A percentile compares a stretch with the other conserved stretches of the same genome.
Conservation (phyloP, 2,329 filamentous ascomycete species). For the Colletotrichum sp. region DNA sequence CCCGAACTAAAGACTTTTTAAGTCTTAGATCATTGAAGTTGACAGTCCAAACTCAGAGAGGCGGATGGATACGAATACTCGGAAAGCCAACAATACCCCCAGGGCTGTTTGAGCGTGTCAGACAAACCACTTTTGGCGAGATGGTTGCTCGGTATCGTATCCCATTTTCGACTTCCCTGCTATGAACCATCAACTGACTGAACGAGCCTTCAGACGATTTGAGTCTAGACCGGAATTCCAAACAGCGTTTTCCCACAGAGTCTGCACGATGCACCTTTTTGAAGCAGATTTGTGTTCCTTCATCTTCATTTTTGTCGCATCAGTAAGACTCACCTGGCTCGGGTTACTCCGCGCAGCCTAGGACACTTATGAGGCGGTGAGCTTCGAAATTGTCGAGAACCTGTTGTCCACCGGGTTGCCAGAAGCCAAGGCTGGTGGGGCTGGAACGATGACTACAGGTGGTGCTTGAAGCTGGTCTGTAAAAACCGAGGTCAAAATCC, state of each 20-base stretch:
- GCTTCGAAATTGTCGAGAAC: background rate
- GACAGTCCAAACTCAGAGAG: background rate
- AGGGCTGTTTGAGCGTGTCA: no score
- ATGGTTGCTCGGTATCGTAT: background rate
- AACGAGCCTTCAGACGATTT: background rate
- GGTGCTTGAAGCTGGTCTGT: rapidly evolving
- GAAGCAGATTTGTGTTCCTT: background rate
- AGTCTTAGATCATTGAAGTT: background rate
- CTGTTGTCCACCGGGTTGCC: no score
- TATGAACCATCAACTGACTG: no score
- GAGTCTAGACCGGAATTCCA: background rate
- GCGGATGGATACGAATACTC: background rate
- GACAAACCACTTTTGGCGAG: no score
- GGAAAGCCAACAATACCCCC: no score
- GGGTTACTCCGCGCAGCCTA: no score
- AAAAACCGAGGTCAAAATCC: rapidly evolving
- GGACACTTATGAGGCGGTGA: background rate
- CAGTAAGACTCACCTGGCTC: rapidly evolving
- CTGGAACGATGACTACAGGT: background rate
- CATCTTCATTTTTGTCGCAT: background rate
- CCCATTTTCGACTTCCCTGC: background rate
- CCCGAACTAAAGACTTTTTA: background rate
- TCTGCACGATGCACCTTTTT: background rate
- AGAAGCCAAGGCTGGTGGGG: no score
- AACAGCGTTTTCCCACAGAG: background rate